phyloP scores from a whole-genome alignment of 371 early-diverging fungal genomes.

The Saksenaea vasiformis region DNA sequence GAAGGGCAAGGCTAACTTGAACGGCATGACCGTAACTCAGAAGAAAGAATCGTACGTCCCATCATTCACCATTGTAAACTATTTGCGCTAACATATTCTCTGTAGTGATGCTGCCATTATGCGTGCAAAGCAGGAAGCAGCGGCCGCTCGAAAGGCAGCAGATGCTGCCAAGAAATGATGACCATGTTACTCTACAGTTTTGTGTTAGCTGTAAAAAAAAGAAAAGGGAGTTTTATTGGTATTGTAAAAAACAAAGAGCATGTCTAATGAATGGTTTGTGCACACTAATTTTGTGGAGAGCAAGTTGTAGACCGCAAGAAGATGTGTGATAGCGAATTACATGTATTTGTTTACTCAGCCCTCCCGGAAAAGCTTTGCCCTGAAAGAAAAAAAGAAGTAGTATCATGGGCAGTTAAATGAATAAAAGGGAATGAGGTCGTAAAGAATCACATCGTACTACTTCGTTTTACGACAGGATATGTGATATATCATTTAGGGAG shows the following conservation, averaged over 20 bases:
- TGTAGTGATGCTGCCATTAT: constrained; percentile 61
- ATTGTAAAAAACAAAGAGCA: neutral
- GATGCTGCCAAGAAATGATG: constrained; percentile 13
- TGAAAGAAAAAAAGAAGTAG: neutral
- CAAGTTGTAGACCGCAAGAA: neutral
- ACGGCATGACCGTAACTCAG: constrained; percentile 46
- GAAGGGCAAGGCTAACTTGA: constrained; percentile 41
- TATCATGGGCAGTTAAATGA: no score
- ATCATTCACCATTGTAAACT: neutral
- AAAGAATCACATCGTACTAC: no score
- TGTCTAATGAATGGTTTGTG: neutral
- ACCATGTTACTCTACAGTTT: constrained; percentile 1
- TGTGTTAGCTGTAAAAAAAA: neutral
- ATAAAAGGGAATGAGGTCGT: no score
- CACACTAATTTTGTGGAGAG: neutral
- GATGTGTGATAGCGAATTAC: neutral
- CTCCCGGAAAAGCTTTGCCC: neutral
- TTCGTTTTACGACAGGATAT: no score
- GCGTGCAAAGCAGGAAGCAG: constrained; percentile 60
- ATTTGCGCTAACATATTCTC: neutral
- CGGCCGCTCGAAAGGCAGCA: constrained; percentile 40
- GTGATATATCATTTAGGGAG: no score
- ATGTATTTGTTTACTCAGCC: neutral
- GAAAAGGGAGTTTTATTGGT: neutral
- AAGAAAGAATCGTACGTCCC: constrained; percentile 55